Conservation (phyloP, 257 asterid species). For the Agastache rugosa region DNA sequence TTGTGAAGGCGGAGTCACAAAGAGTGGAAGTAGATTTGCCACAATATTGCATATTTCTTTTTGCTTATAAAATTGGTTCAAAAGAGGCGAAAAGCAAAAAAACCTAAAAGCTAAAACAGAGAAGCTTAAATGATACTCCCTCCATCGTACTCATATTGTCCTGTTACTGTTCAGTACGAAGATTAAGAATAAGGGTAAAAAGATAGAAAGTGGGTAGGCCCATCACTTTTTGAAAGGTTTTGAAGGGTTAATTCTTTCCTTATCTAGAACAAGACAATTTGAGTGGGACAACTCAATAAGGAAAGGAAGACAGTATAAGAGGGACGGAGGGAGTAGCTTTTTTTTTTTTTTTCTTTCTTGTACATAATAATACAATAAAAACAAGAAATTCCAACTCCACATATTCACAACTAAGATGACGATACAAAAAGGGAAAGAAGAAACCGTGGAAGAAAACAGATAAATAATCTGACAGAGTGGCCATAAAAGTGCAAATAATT, state of each 20-base stretch:
- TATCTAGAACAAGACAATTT: too few species aligned
- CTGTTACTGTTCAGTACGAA: too few species aligned
- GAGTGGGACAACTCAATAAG: too few species aligned
- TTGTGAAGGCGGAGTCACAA: not conserved
- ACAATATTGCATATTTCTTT: too few species aligned
- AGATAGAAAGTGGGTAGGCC: too few species aligned
- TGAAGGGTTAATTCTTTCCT: too few species aligned
- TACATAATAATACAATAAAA: not conserved
- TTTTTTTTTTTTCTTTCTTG: not conserved
- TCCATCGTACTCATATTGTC: too few species aligned
- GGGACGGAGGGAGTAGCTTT: too few species aligned
- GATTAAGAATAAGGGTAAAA: too few species aligned
- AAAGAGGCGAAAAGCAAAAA: not conserved
- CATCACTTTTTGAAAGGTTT: too few species aligned
- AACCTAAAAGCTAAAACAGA: not conserved
- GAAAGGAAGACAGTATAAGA: too few species aligned
- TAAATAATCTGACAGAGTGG: not conserved
- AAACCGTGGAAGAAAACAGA: not conserved
- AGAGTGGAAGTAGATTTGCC: too few species aligned
- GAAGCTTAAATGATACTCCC: conserved; percentile 19
- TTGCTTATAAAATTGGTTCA: not conserved
- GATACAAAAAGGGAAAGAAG: not conserved
- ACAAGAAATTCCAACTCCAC: conserved; percentile 2
- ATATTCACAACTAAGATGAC: not conserved
- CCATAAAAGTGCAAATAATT: not conserved